Conservation (phyloP, 139 green algal genomes). For the Tetraselmis chui region DNA sequence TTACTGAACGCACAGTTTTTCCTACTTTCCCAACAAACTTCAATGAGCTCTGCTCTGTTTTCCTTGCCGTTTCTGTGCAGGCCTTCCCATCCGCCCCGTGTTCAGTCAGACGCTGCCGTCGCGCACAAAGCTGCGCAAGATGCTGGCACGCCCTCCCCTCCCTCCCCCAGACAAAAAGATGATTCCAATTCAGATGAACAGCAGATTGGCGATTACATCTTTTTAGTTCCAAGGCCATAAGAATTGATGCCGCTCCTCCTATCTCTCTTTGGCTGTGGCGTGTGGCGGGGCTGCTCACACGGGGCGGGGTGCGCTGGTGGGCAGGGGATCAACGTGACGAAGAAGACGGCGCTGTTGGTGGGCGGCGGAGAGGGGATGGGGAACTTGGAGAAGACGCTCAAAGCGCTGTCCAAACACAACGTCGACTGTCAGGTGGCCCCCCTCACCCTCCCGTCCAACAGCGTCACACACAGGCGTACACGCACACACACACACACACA, state of each 20-base stretch:
- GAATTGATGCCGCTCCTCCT: background rate
- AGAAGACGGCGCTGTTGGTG: constrained; percentile 66
- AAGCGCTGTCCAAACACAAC: constrained; percentile 58
- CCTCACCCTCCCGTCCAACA: too few species aligned
- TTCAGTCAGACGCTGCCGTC: constrained; percentile 62
- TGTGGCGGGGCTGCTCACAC: too few species aligned
- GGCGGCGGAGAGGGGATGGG: constrained; percentile 97
- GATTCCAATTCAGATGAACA: too few species aligned
- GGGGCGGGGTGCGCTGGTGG: too few species aligned
- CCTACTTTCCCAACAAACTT: too few species aligned
- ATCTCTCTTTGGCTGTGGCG: too few species aligned
- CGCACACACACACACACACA: too few species aligned
- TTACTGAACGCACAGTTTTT: too few species aligned
- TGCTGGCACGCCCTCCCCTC: constrained; percentile 34
- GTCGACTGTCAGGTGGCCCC: constrained; percentile 23
- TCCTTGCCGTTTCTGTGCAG: constrained; percentile 8
- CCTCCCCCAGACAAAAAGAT: too few species aligned
- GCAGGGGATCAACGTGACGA: constrained; percentile 40
- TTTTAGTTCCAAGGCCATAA: too few species aligned
- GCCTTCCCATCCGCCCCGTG: constrained; percentile 88
- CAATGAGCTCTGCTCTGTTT: background rate
- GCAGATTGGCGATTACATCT: too few species aligned
- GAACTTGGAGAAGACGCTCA: constrained; percentile 77
- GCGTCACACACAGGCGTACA: too few species aligned
- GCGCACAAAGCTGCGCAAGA: constrained; percentile 35